Base-by-base conservation (phyloP, 1,284 basidiomycete species). In the Leucoagaricus sp. region DNA sequence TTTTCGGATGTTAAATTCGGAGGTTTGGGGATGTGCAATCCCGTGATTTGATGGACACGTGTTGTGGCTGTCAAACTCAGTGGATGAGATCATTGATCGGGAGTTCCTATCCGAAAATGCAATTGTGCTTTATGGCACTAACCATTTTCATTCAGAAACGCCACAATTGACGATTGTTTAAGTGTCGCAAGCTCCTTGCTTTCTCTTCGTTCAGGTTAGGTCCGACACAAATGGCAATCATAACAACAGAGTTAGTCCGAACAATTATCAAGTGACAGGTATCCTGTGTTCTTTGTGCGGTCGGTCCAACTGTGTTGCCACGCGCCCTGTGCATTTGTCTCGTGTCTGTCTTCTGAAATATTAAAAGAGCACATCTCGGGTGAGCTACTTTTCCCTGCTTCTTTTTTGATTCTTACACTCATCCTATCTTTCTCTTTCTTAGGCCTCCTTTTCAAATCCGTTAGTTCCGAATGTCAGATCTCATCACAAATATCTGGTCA, bases 401-500 rank as follows among this genome's bases (percentile, higher is more conserved):
- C 53, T 40, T 31, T 17, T 12, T 34, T 46, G 34, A 25, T 29
- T 21, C 28, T n/a, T 29, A 26, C 25, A 26, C 53, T 31, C 44
- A 54, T 15, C 26, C 19, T 26, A 10, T 21, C 42, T 13, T 13
- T 17, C 21, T 7, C 44, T 23, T 13, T 6, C 17, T 38, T n/a
- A 10, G 6, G 12, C 31, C 44, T 28, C 45, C 10, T 46, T 44
- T 44, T 25, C 25, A 33, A 34, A 38, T 40, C 34, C 26, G 33
- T 13, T 25, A 19, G 1, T 29, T 25, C 4, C 23, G 42, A 41
- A 49, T 44, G 47, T 28, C 47, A 26, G 42, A 54, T 19, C 21
- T 15, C 31, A 23, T 23, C 40, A 28, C 44, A n/a, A 49, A 44
- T 17, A 49, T 55, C 53, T 55, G 53, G 53, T 55, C 53, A 42